phyloP scores from a whole-genome alignment of 2,329 filamentous ascomycete genomes.

The Paraconiothyrium brasiliense region DNA sequence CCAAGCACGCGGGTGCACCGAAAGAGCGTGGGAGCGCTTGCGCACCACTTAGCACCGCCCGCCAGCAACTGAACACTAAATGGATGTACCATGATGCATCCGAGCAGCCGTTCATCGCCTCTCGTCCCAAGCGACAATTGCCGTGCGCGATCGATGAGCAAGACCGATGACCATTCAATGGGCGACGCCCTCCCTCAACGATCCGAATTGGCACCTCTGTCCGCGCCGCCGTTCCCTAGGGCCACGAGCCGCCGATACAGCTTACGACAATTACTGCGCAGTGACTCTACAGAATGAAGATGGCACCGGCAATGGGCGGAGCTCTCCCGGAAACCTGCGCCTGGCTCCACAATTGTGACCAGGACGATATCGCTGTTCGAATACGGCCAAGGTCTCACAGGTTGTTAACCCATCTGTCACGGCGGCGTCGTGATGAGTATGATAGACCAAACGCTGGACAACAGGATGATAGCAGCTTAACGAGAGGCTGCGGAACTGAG shows the following conservation, averaged over 20 bases:
- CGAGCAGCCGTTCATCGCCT: neutral
- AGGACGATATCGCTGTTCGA: conserved; percentile 30
- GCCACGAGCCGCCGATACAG: conserved; percentile 12
- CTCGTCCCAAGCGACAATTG: neutral
- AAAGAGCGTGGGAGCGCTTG: neutral
- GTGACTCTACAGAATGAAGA: conserved; percentile 29
- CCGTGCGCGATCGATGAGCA: conserved; percentile 16
- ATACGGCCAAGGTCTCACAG: conserved; percentile 54
- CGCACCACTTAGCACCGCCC: neutral
- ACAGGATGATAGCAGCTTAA: conserved; percentile 30
- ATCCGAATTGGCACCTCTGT: conserved; percentile 28
- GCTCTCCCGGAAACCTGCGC: conserved; percentile 28
- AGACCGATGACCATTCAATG: conserved; percentile 24
- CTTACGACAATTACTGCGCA: conserved; percentile 26
- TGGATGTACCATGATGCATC: neutral
- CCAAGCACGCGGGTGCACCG: neutral
- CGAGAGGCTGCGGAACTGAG: conserved; percentile 17
- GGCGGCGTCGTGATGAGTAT: conserved; percentile 73
- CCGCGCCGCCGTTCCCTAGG: conserved; percentile 26
- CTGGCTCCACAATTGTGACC: conserved; percentile 22
- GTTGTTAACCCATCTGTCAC: conserved; percentile 75
- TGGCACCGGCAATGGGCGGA: conserved; percentile 32
- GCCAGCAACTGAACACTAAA: neutral
- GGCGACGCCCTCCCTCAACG: conserved; percentile 33
- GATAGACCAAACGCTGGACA: conserved; percentile 66